These are phyloP conservation scores for Suhomyces coccinellae DNA, from an alignment of 1,139 yeast species.

Conservation along the genomic window DNA sequence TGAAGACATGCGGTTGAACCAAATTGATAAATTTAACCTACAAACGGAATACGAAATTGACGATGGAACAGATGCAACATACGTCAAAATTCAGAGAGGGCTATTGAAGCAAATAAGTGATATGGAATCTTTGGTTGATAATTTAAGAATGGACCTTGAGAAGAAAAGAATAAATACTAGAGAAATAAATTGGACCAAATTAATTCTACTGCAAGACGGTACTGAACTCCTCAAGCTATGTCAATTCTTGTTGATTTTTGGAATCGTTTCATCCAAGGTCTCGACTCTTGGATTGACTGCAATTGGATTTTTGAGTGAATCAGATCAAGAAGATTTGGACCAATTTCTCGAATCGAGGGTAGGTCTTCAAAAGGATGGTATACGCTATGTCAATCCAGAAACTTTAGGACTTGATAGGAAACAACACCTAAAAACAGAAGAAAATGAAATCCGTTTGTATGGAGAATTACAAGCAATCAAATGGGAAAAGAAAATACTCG, in stretches of 20 bases:
- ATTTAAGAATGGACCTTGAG: not conserved
- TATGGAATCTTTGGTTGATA: not conserved
- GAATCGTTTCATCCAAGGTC: slow-evolving; percentile 22
- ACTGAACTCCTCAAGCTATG: slow-evolving; percentile 19
- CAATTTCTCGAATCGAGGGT: not conserved
- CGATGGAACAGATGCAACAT: not conserved
- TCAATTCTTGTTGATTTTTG: slow-evolving; percentile 22
- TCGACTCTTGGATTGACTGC: slow-evolving; percentile 23
- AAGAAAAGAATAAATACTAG: not conserved
- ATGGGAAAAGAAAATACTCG: slow-evolving; percentile 28
- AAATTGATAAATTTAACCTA: too few relatives aligned
- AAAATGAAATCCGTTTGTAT: slow-evolving; percentile 13
- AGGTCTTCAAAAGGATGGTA: slow-evolving; percentile 4
- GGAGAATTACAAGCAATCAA: slow-evolving; percentile 20
- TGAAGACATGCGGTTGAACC: slow-evolving; percentile 15
- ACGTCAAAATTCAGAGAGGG: not conserved
- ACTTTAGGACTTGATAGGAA: not conserved
- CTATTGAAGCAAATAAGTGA: not conserved
- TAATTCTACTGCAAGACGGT: slow-evolving; percentile 20
- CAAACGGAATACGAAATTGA: not conserved
- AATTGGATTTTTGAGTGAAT: not conserved
- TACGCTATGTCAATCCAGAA: not conserved
- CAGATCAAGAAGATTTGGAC: not conserved
- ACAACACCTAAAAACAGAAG: not conserved
- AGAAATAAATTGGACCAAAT: slow-evolving; percentile 13